Conservation (phyloP, 2,329 filamentous ascomycete species). For the Corniculantispora saksenae region DNA sequence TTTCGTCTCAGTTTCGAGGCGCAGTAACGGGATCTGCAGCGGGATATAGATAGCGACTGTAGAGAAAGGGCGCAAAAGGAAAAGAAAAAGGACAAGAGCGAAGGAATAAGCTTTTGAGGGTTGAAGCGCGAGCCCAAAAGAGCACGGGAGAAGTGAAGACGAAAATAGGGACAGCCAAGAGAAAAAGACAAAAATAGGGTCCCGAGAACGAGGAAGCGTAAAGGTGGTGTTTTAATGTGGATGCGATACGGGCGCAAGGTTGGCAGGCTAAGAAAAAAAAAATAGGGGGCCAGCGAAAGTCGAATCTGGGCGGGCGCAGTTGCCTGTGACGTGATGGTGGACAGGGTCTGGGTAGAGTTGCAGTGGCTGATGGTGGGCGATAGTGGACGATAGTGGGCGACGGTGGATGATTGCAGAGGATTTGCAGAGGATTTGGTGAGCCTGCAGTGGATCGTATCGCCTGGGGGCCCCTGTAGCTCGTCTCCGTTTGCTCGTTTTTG, state of each 20-base stretch:
- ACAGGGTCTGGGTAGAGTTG: neutral
- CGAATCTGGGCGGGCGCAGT: neutral
- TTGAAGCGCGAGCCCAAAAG: neutral
- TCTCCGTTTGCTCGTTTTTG: neutral
- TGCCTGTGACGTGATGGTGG: constrained; percentile 7
- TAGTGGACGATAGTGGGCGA: neutral
- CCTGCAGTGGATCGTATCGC: neutral
- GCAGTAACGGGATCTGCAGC: constrained; percentile 1
- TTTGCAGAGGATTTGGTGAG: neutral
- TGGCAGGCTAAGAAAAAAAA: no score
- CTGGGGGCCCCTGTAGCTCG: neutral
- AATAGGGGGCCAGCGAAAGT: constrained; percentile 16
- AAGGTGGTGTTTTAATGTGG: constrained; percentile 14
- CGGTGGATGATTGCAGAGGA: no score
- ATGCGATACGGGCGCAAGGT: constrained; percentile 18
- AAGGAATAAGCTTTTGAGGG: constrained; percentile 11
- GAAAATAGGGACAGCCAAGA: neutral
- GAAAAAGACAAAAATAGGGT: constrained; percentile 19
- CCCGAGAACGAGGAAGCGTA: constrained; percentile 12
- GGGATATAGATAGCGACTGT: neutral
- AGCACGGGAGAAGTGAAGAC: constrained; percentile 4
- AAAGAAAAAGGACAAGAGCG: constrained; percentile 1
- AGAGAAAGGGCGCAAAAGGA: neutral
- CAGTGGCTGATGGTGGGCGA: neutral
- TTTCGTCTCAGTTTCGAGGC: constrained; percentile 11